Evolutionary conservation across 2,329 filamentous ascomycete genomes (phyloP), one percentile per base, ranked within the genome.

Genomic region (Ramularia collo-cygni): DNA sequence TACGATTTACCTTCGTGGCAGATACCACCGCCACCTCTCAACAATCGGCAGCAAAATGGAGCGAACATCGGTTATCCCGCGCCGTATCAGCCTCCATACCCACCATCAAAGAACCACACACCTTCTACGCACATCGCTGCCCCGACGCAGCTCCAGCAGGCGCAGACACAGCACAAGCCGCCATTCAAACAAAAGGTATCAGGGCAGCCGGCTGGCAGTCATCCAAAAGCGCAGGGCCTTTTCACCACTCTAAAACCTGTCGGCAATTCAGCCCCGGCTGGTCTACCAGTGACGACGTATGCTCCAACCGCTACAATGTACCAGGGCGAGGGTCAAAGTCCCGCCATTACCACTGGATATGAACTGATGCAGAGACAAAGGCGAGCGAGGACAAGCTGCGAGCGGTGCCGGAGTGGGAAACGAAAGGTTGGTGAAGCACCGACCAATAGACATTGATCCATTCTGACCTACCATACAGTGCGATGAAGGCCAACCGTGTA

Each of bases 1-100:
- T 57, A 56, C 26, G 50, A 51, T 6, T 38, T 56, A 2, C 55
- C 55, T 2, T 49, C 53, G 13, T 57, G 55, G 55, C 53, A 57
- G 28, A 32, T 28, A n/a, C 51, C 53, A 14, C 46, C 47, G 5
- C 49, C 47, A 9, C 15, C 42, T 16, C 28, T 47, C 5, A 44
- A 27, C 17, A 31, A 35, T 5, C 9, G 43, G 6, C 16, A 28
- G 4, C n/a, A 19, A 19, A 38, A 32, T 15, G 30, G 31, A 13
- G 19, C 15, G n/a, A 30, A 16, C 29, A 14, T 16, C 9, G 32
- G 33, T 8, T 34, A 38, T 21, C 35, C 30, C 7, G 31, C 38
- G 4, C 43, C 47, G 8, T 56, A 52, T 34, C 47, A 42, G 13
- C 47, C 51, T 19, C 51, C 52, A 5, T 54, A 56, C 30, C 43